Base-by-base conservation (phyloP, 371 early-diverging fungal genomes). In the Chytridium lagenaria region DNA sequence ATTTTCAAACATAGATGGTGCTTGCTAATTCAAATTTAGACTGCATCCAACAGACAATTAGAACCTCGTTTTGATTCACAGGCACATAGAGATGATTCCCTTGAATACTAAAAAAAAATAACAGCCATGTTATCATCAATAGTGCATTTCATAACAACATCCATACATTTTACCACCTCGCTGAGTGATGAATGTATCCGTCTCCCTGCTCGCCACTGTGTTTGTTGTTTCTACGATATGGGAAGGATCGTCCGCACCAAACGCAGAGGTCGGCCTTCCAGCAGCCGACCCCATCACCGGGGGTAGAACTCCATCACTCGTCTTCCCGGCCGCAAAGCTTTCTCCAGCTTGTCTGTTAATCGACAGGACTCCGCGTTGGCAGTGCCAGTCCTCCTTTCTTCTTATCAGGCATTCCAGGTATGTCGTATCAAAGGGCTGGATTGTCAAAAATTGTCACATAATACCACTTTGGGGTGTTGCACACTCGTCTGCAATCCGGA, bases 171-270 rank as follows among this genome's bases (percentile, higher is more conserved):
- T 85, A 33, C 85, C 85, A 16, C 66, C 85, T 19, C 78, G 51
- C 67, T 85, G 85, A 22, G 85, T 85, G 30, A 85, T 67, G 57
- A 85, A 85, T 0, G 85, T 85, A 28, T 85, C 85, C 2, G 50
- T 57, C 3, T 73, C 75, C 10, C 69, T 40, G 5, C 31, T 38
- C 10, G 68, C 79, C 0, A 74, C 70, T 23, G 51, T 49, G 28
- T 68, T 70, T 31, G 68, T 50, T 0, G 52, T 67, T 50, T 78
- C 75, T 15, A 78, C 70, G 50, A 37, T 26, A 61, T 61, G 61
- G 10, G 61, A 10, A 33, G 55, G 55, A 52, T 52, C 55, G 23
- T 52, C 55, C 5, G n/a, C 55, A 5, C 55, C 55, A 52, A 52
- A 52, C 55, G 55, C 55, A 10, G 55, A 52, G 5, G 23, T 10